phyloP scores from a whole-genome alignment of 2,329 filamentous ascomycete species.

The Aspergillus alliaceus region DNA sequence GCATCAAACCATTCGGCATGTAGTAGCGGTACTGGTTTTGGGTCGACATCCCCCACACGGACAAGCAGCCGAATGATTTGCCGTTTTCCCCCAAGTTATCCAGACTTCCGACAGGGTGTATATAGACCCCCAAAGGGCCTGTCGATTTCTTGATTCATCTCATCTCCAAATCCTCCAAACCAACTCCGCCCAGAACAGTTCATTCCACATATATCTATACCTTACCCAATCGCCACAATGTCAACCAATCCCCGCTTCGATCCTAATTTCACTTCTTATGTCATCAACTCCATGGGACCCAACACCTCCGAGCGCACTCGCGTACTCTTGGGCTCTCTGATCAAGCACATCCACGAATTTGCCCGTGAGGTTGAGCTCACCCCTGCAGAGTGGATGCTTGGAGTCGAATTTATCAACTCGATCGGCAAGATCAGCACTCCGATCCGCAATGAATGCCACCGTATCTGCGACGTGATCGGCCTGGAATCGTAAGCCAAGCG shows the following conservation, averaged over 20 bases:
- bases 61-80: slow-evolving; percentile 24
- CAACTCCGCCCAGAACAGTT: not conserved
- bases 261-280: slow-evolving; percentile 72
- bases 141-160: not conserved
- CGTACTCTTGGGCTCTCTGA: slow-evolving; percentile 62
- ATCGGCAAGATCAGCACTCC: slow-evolving; percentile 68
- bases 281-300: slow-evolving; percentile 72
- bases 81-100: slow-evolving; percentile 15
- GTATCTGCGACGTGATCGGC: slow-evolving; percentile 71
- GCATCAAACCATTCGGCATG: not conserved
- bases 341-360: slow-evolving; percentile 76
- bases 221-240: too few relatives aligned
- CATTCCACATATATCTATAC: not conserved
- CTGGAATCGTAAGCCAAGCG: slow-evolving; percentile 56
- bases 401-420: slow-evolving; percentile 73
- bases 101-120: slow-evolving; percentile 10
- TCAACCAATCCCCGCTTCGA: slow-evolving; percentile 47
- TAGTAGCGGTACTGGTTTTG: slow-evolving; percentile 29
- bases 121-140: slow-evolving; percentile 16
- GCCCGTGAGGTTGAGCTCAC: slow-evolving; percentile 75
- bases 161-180: not conserved
- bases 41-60: slow-evolving; percentile 33
- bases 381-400: slow-evolving; percentile 73
- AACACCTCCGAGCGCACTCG: slow-evolving; percentile 65
- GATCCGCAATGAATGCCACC: slow-evolving; percentile 72